These are phyloP conservation scores for Phytophthora europaea DNA, from an alignment of 352 stramenopile genomes.

Conservation along the genomic window DNA sequence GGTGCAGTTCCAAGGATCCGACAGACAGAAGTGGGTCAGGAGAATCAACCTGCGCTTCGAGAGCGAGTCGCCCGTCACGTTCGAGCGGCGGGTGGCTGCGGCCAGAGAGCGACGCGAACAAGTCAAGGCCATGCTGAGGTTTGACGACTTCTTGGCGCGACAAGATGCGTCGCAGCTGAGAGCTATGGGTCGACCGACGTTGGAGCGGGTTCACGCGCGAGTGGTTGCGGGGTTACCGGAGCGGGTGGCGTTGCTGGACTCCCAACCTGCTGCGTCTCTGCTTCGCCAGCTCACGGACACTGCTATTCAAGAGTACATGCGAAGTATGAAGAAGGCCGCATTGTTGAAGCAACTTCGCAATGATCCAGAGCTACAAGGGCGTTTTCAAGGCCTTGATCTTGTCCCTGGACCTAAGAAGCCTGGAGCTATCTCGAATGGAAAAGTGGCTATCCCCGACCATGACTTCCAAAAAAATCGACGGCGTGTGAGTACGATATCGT, in stretches of 20 bases:
- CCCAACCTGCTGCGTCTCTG: constrained; percentile 62
- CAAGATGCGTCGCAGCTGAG: constrained; percentile 79
- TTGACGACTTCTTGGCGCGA: constrained; percentile 92
- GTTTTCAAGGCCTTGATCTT: constrained; percentile 81
- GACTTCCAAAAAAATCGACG: constrained; percentile 71
- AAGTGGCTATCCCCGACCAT: constrained; percentile 82
- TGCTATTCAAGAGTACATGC: constrained; percentile 91
- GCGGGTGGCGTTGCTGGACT: constrained; percentile 67
- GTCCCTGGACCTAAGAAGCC: constrained; percentile 32
- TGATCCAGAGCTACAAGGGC: constrained; percentile 63
- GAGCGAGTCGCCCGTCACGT: constrained; percentile 71
- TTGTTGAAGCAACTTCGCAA: constrained; percentile 73
- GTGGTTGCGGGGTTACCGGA: constrained; percentile 86
- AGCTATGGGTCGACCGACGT: constrained; percentile 78
- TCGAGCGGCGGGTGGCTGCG: constrained; percentile 79
- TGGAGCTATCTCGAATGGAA: constrained; percentile 64
- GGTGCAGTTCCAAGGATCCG: constrained; percentile 88
- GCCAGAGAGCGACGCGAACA: constrained; percentile 73
- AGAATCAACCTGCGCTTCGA: constrained; percentile 95
- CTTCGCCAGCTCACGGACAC: constrained; percentile 90
- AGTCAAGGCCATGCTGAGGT: constrained; percentile 89
- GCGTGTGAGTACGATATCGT: constrained; percentile 55
- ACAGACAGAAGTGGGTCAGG: constrained; percentile 88
- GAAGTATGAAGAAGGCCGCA: constrained; percentile 94
- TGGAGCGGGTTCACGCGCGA: constrained; percentile 88